phyloP scores from a whole-genome alignment of 1,284 basidiomycete genomes.

The Sutorius eximius region DNA sequence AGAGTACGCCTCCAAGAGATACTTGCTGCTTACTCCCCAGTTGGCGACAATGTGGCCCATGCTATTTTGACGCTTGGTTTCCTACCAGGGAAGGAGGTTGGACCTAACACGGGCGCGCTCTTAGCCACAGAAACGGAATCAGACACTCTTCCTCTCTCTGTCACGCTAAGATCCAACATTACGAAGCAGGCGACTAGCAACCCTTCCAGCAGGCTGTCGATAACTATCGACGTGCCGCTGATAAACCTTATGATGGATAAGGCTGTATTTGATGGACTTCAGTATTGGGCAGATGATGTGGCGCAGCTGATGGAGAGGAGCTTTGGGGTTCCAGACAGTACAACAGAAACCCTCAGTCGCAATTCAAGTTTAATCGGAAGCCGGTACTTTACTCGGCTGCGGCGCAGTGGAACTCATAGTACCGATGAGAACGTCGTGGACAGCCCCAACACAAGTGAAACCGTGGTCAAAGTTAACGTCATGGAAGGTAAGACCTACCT shows the following conservation, averaged over 20 bases:
- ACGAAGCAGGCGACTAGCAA: slow-evolving; percentile 10
- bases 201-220: slow-evolving; percentile 31
- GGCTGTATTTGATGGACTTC: slow-evolving; percentile 66
- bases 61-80: slow-evolving; percentile 28
- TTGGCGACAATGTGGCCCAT: slow-evolving; percentile 29
- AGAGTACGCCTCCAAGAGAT: slow-evolving; percentile 41
- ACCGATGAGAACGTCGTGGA: slow-evolving; percentile 34
- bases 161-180: slow-evolving; percentile 18
- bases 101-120: slow-evolving; percentile 22
- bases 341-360: slow-evolving; percentile 43
- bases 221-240: slow-evolving; percentile 63
- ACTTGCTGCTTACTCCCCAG: slow-evolving; percentile 47
- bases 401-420: slow-evolving; percentile 45
- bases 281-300: slow-evolving; percentile 84
- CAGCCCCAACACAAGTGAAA: slow-evolving; percentile 40
- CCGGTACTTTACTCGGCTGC: slow-evolving; percentile 70
- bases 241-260: slow-evolving; percentile 66
- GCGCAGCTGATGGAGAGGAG: slow-evolving; percentile 61
- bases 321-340: slow-evolving; percentile 27
- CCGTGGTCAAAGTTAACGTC: slow-evolving; percentile 52
- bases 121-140: slow-evolving; percentile 23
- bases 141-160: slow-evolving; percentile 22
- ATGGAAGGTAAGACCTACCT: slow-evolving; percentile 51
- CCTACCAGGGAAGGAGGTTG: slow-evolving; percentile 17
- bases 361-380: slow-evolving; percentile 81